These are phyloP conservation scores for Entoloma clypeatum DNA, from an alignment of 1,284 basidiomycete genomes.

Conservation along the genomic window DNA sequence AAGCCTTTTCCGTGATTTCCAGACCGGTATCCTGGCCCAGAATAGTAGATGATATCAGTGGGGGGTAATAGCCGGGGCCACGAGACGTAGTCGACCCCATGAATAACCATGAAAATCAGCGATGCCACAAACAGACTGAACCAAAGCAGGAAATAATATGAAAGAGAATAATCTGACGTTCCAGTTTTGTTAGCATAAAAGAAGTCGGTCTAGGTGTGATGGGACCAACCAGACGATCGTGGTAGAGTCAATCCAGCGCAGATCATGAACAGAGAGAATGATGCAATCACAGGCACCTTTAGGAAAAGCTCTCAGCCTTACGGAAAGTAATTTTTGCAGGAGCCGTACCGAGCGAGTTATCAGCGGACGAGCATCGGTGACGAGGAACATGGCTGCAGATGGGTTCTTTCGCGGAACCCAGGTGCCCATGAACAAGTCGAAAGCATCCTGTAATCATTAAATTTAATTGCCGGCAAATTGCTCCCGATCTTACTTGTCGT, in stretches of 20 bases:
- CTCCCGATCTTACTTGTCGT: conserved; percentile 69
- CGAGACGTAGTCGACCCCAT: conserved; percentile 86
- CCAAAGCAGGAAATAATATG: conserved; percentile 82
- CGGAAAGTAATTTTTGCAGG: background rate
- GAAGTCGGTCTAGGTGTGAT: conserved; percentile 9
- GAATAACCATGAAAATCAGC: conserved; percentile 67
- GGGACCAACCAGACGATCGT: conserved; percentile 70
- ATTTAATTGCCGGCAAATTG: too few relatives aligned
- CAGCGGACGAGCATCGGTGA: conserved; percentile 78
- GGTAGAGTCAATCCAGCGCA: conserved; percentile 81
- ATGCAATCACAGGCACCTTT: conserved; percentile 82
- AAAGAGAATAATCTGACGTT: conserved; percentile 65
- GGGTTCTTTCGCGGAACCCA: conserved; percentile 81
- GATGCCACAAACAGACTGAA: conserved; percentile 59
- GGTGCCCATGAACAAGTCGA: conserved; percentile 89
- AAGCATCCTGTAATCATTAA: conserved; percentile 85
- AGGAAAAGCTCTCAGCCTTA: conserved; percentile 12
- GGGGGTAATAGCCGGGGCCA: conserved; percentile 91
- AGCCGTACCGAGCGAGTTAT: conserved; percentile 74
- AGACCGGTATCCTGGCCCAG: conserved; percentile 82
- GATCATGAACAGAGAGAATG: conserved; percentile 85
- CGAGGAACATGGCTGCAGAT: conserved; percentile 58
- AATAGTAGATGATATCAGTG: conserved; percentile 82
- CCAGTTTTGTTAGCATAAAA: background rate
- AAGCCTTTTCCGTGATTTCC: conserved; percentile 75